Conservation (phyloP, 805 yeast genomes). For the Scheffersomyces coipomensis region DNA sequence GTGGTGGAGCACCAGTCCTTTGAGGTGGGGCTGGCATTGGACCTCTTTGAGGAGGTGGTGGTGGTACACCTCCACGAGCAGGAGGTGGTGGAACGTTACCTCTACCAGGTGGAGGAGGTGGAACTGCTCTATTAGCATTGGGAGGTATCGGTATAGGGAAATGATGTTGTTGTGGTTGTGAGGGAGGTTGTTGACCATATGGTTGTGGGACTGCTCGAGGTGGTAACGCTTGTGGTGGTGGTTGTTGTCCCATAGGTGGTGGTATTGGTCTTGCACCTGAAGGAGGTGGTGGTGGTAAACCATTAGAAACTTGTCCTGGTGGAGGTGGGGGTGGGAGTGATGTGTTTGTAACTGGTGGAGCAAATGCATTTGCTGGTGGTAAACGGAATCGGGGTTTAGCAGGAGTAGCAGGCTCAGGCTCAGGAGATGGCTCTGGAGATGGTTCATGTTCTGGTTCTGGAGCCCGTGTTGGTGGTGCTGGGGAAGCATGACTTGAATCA, state of each 20-base stretch:
- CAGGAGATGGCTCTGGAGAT: not conserved
- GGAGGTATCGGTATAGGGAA: constrained; percentile 5
- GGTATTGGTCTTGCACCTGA: constrained; percentile 16
- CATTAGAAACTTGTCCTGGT: constrained; percentile 8
- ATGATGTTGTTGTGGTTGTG: not conserved
- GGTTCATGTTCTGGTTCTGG: constrained; percentile 10
- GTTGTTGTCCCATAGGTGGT: constrained; percentile 6
- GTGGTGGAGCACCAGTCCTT: constrained; percentile 22
- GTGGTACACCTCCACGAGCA: constrained; percentile 18
- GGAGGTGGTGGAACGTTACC: constrained; percentile 9
- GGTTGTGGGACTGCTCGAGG: constrained; percentile 7
- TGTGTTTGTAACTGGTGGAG: constrained; percentile 26
- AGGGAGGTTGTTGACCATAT: constrained; percentile 11
- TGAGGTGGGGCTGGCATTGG: constrained; percentile 32
- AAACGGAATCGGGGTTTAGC: constrained; percentile 28
- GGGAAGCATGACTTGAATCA: constrained; percentile 6
- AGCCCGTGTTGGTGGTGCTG: constrained; percentile 10
- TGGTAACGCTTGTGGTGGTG: not conserved
- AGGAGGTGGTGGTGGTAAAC: constrained; percentile 24
- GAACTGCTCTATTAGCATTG: constrained; percentile 10
- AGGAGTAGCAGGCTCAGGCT: constrained; percentile 1
- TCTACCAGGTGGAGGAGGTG: constrained; percentile 14
- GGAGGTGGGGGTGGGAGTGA: constrained; percentile 15
- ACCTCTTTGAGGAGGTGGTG: constrained; percentile 18
- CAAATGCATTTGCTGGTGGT: constrained; percentile 31